Base-by-base conservation (phyloP, 2,329 filamentous ascomycete species). In the Chaetomium sp. region DNA sequence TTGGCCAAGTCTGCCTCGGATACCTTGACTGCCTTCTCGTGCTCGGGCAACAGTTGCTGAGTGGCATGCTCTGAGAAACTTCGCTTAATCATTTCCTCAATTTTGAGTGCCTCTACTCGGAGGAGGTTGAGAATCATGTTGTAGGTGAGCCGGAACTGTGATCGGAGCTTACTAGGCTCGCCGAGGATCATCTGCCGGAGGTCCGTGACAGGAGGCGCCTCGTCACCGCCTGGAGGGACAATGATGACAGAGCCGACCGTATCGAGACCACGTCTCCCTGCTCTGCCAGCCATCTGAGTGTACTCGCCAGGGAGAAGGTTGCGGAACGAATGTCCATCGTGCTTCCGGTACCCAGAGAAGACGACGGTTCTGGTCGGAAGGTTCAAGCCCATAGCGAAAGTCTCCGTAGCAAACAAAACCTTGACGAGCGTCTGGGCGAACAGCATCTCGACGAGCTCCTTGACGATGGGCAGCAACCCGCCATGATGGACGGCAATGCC, bases 21-120 rank as follows among this genome's bases (percentile, higher is more conserved):
- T 2, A 97, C 71, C 75, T 94, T 93, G 67, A 99, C 92, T 64
- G 93, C 90, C 77, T 96, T 96, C 78, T 99, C 93, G 72, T 98
- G 94, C 76, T 98, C 93, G 0, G 95, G 95, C 1, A 98, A 82
- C 13, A 98, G 79, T 67, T 96, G 93, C 74, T 99, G 95, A 0
- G 94, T 98, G 27, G 94, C 94, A 77, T 99, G 95, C 77, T 99
- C 95, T 60, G 94, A 97, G 82, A 99, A 99, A 76, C 93, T 97
- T 70, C 95, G 90, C 83, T 99, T 99, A 81, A 99, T 99, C 95
- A 99, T 99, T 78, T 99, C 95, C 76, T 99, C 95, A 71, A 99
- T 98, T 80, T 97, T 98, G 69, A 99, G 80, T 2, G 95, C 95
- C 77, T 99, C 95, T 2, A 99, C 95, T 42, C 95, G 90, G 57